Evolutionary conservation across 208 protist species (phyloP).

Genomic region (Trypanosoma rangeli): DNA sequence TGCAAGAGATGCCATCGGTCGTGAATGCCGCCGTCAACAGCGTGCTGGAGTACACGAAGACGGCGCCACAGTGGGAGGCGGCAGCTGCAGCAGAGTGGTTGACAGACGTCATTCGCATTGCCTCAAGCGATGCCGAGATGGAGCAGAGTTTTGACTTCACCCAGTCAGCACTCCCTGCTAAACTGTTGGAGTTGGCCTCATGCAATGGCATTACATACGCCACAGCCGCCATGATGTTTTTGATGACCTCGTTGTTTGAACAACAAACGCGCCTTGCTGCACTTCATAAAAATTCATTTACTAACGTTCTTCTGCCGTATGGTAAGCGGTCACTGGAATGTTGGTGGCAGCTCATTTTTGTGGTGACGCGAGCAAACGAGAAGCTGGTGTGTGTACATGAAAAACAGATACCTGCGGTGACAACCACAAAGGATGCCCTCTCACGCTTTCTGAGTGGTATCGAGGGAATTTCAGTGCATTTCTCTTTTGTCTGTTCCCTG

Average conservation of each 20-base stretch:
- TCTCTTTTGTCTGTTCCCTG: slow-evolving; percentile 44
- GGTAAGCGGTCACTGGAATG: slow-evolving; percentile 40
- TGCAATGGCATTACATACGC: slow-evolving; percentile 35
- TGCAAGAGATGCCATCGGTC: slow-evolving; percentile 63
- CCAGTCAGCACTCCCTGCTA: slow-evolving; percentile 25
- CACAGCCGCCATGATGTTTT: slow-evolving; percentile 33
- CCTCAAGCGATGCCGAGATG: slow-evolving; percentile 10
- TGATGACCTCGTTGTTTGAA: slow-evolving; percentile 29
- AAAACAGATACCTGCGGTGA: slow-evolving; percentile 6
- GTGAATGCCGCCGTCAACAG: slow-evolving; percentile 55
- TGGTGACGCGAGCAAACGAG: slow-evolving; percentile 38
- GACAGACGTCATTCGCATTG: slow-evolving; percentile 29
- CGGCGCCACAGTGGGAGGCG: slow-evolving; percentile 61
- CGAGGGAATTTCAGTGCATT: slow-evolving; percentile 73
- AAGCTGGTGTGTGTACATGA: slow-evolving; percentile 31
- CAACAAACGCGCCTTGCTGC: slow-evolving; percentile 37
- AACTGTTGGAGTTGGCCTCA: slow-evolving; percentile 33
- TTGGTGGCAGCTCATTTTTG: slow-evolving; percentile 50
- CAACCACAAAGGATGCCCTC: slow-evolving; percentile 46
- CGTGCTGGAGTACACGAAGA: slow-evolving; percentile 46
- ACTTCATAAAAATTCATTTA: neutral
- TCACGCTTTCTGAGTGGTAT: slow-evolving; percentile 41
- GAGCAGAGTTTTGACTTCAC: slow-evolving; percentile 38
- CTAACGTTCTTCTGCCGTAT: slow-evolving; percentile 36
- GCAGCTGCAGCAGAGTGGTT: slow-evolving; percentile 83